Evolutionary conservation across 345 rosid species (phyloP).

Genomic region (Brassica cretica): DNA sequence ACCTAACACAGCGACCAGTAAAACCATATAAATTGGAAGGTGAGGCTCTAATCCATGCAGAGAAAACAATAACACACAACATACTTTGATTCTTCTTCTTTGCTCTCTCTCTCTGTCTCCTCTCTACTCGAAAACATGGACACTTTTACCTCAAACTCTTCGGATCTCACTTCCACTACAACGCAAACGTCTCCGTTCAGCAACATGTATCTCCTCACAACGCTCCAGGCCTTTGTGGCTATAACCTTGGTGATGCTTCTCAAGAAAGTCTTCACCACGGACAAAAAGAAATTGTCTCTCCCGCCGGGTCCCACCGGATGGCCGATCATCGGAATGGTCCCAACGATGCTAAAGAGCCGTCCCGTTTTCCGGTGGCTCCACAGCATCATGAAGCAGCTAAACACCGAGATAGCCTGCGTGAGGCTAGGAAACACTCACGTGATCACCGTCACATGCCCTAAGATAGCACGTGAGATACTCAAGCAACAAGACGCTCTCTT

Average conservation of each 20-base stretch:
- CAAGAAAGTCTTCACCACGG: conserved; percentile 16
- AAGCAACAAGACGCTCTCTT: conserved; percentile 46
- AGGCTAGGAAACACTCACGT: conserved; percentile 47
- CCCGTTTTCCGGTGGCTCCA: conserved; percentile 50
- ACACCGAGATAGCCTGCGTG: conserved; percentile 50
- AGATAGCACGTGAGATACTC: conserved; percentile 44
- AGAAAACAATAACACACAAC: conserved; percentile 27
- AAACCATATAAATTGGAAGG: conserved; percentile 33
- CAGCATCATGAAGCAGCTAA: conserved; percentile 45
- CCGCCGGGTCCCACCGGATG: conserved; percentile 36
- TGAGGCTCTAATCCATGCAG: conserved; percentile 34
- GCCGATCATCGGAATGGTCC: conserved; percentile 48
- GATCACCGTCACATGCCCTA: conserved; percentile 45
- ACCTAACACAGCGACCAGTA: no score
- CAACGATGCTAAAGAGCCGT: conserved; percentile 40
- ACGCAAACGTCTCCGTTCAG: conserved; percentile 12
- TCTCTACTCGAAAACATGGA: conserved; percentile 28
- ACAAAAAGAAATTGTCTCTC: neutral
- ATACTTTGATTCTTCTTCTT: conserved; percentile 13
- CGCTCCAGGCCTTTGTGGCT: conserved; percentile 37
- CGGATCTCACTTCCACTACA: conserved; percentile 31
- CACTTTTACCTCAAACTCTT: conserved; percentile 39
- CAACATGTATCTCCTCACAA: conserved; percentile 40
- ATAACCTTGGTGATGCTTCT: conserved; percentile 33
- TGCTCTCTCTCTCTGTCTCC: conserved; percentile 9